A percentile compares a stretch with the other conserved stretches of the same genome.
Evolutionary conservation across 306 rosid species (phyloP).

Genomic region (Cucumis hystrix): DNA sequence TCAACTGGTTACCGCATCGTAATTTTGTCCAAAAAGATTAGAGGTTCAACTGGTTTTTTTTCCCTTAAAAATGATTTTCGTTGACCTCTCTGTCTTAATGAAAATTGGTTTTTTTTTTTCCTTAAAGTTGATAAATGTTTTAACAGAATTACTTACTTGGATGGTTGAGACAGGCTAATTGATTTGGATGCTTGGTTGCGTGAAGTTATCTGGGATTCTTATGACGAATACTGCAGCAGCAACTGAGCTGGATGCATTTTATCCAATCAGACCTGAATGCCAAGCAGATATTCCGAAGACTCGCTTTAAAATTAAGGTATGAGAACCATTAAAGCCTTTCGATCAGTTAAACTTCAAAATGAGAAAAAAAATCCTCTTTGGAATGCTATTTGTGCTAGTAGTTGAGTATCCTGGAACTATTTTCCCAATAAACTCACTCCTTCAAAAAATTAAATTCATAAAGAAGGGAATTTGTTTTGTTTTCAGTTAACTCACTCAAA

Average conservation of each 20-base stretch:
- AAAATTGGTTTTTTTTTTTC: not conserved
- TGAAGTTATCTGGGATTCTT: conserved; percentile 14
- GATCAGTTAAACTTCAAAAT: not conserved
- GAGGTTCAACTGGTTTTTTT: not conserved
- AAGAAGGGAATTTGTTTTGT: not conserved
- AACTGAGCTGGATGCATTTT: conserved; percentile 31
- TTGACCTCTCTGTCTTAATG: not conserved
- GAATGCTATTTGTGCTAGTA: not conserved
- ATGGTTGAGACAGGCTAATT: not conserved
- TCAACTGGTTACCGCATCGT: not conserved
- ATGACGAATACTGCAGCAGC: conserved; percentile 23
- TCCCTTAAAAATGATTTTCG: not conserved
- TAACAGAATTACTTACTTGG: not conserved
- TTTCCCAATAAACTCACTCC: not conserved
- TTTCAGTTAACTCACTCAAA: not conserved
- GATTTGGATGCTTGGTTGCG: conserved; percentile 13
- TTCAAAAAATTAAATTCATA: not conserved
- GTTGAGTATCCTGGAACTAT: not conserved
- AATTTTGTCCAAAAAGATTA: not conserved
- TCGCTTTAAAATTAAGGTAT: conserved; percentile 80
- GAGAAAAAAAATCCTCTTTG: not conserved
- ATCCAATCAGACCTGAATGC: conserved; percentile 39
- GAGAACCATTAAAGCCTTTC: not conserved
- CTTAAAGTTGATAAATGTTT: not conserved
- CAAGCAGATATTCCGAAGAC: conserved; percentile 37